Conservation (phyloP, 441 rosid genomes). For the Omphalea diandra region DNA sequence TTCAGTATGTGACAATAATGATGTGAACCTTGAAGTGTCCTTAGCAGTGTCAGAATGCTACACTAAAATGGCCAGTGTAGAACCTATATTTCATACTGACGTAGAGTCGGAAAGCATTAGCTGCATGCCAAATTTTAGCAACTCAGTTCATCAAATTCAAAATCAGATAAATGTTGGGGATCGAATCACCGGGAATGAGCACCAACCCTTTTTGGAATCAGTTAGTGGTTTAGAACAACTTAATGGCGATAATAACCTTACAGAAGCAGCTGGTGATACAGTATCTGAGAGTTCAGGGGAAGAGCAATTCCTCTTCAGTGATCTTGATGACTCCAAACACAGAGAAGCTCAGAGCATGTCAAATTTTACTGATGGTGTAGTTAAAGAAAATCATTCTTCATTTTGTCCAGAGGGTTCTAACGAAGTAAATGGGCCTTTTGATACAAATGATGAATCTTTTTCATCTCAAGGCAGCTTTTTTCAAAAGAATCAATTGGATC, state of each 20-base stretch:
- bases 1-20: constrained; percentile 18
- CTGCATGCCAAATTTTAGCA: constrained; percentile 29
- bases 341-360: constrained; percentile 27
- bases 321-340: constrained; percentile 47
- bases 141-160: constrained; percentile 30
- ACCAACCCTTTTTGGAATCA: constrained; percentile 30
- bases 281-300: constrained; percentile 57
- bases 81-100: constrained; percentile 31
- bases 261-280: constrained; percentile 31
- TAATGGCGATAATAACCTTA: constrained; percentile 28
- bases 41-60: constrained; percentile 22
- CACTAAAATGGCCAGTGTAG: constrained; percentile 20
- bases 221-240: constrained; percentile 28
- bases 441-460: constrained; percentile 24
- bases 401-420: constrained; percentile 23
- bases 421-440: constrained; percentile 24
- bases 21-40: constrained; percentile 26
- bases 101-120: constrained; percentile 28
- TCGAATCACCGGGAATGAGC: constrained; percentile 24
- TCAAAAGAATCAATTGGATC: constrained; percentile 28
- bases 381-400: constrained; percentile 27
- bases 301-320: constrained; percentile 76
- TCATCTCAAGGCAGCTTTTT: constrained; percentile 26
- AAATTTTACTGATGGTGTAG: constrained; percentile 27
- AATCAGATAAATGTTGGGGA: constrained; percentile 21